Base-by-base conservation (phyloP, 768 basidiomycete species). In the Hygrocybe coccinea region DNA sequence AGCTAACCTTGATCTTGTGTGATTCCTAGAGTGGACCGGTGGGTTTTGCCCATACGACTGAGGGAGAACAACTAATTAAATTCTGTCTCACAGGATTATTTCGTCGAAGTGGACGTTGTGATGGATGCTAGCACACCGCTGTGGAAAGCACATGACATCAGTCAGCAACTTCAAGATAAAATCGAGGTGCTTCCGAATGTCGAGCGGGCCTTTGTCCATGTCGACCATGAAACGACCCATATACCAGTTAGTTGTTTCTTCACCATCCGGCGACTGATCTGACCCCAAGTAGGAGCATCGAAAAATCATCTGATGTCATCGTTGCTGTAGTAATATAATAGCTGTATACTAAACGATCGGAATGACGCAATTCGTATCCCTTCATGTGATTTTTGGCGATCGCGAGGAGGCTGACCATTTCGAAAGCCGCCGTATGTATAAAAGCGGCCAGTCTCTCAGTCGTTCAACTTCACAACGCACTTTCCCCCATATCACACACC, bases 71-170 rank as follows among this genome's bases (percentile, higher is more conserved):
- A 25, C 9, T 39, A 37, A 3, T 34, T 25, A 21, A 15, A 24
- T 60, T 12, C 62, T 55, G 55, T 35, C 14, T 33, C 37, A 17
- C 29, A 89, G 86, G 82, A 91, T 56, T 95, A 93, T 66, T 90
- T 94, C 65, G 94, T 97, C 44, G 97, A 98, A 70, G 79, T 98
- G 12, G 97, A 99, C 68, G 82, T 97, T 45, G 95, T 97, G 41
- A 90, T 97, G 87, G 80, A 86, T 57, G 87, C 86, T 9, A 83
- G 83, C 55, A 97, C 93, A 22, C 91, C 93, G 0, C 74, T 98
- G 1, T 91, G 87, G 85, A 86, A 85, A 68, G 90, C 91, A 17
- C 91, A 93, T 66, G 91, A 93, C 67, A 65, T 91, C 56, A 87
- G 87, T 62, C 90, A 93, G 69, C 78, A 86, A 59, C 71, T 93